phyloP scores from a whole-genome alignment of 1,139 yeast species.

The Lodderomyces theae region DNA sequence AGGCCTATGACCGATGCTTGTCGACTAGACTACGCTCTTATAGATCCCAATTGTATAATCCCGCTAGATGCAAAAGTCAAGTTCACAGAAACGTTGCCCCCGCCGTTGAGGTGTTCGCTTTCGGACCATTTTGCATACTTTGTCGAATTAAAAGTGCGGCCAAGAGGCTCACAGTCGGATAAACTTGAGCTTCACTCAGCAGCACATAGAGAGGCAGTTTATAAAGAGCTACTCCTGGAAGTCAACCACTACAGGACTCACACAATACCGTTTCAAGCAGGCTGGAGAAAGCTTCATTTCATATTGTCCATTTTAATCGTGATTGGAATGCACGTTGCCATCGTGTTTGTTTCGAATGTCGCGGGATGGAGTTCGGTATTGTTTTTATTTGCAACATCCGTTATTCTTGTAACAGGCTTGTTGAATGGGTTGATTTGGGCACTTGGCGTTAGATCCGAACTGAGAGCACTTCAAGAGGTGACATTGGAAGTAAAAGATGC shows the following conservation, averaged over 20 bases:
- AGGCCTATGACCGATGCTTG: slow-evolving; percentile 74
- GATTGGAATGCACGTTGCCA: slow-evolving; percentile 38
- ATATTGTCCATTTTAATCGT: slow-evolving; percentile 45
- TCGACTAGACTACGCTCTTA: slow-evolving; percentile 84
- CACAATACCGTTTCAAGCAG: slow-evolving; percentile 57
- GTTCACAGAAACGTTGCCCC: slow-evolving; percentile 67
- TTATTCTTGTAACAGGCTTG: slow-evolving; percentile 63
- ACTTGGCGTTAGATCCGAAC: slow-evolving; percentile 75
- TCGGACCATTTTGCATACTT: slow-evolving; percentile 94
- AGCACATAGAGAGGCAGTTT: slow-evolving; percentile 33
- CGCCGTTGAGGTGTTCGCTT: slow-evolving; percentile 58
- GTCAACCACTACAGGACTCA: slow-evolving; percentile 54
- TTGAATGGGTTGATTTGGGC: slow-evolving; percentile 77
- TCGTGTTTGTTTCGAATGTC: slow-evolving; percentile 53
- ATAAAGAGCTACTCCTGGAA: slow-evolving; percentile 55
- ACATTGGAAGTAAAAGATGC: slow-evolving; percentile 55
- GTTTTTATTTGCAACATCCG: slow-evolving; percentile 49
- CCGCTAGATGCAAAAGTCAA: slow-evolving; percentile 64
- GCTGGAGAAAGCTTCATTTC: slow-evolving; percentile 68
- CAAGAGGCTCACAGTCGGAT: not conserved
- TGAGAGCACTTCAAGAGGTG: slow-evolving; percentile 73
- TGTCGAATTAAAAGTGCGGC: slow-evolving; percentile 41
- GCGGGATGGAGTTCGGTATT: slow-evolving; percentile 23
- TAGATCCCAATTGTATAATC: slow-evolving; percentile 53
- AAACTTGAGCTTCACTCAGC: slow-evolving; percentile 9